Evolutionary conservation across 1,139 yeast species (phyloP).

Genomic region (Pichia sorboxylosa): DNA sequence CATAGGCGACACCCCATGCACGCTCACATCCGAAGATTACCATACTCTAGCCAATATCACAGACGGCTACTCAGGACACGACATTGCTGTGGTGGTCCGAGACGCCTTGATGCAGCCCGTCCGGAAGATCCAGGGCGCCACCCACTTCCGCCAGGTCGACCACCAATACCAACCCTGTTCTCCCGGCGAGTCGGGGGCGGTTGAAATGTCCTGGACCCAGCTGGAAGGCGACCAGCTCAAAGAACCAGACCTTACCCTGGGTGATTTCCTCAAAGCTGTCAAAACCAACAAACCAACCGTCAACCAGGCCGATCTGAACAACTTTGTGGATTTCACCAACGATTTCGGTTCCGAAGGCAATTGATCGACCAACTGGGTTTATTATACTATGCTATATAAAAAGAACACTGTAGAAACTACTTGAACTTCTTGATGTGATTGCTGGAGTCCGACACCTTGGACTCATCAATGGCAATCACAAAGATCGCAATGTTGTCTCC

Average conservation of each 20-base stretch:
- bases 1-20: slow-evolving; percentile 84
- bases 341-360: slow-evolving; percentile 98
- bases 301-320: slow-evolving; percentile 66
- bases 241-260: slow-evolving; percentile 82
- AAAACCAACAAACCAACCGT: slow-evolving; percentile 93
- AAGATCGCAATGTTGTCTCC: slow-evolving; percentile 55
- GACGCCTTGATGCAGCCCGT: slow-evolving; percentile 98
- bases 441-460: slow-evolving; percentile 72
- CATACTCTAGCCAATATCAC: slow-evolving; percentile 82
- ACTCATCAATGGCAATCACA: slow-evolving; percentile 49
- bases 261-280: slow-evolving; percentile 88
- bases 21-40: slow-evolving; percentile 61
- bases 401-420: no score
- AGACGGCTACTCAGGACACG: slow-evolving; percentile 96
- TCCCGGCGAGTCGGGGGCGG: slow-evolving; percentile 83
- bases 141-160: slow-evolving; percentile 67
- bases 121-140: slow-evolving; percentile 88
- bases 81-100: slow-evolving; percentile 89
- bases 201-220: slow-evolving; percentile 89
- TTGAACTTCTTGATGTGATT: slow-evolving; percentile 37
- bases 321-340: slow-evolving; percentile 77
- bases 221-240: slow-evolving; percentile 77
- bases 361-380: no score
- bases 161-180: slow-evolving; percentile 78
- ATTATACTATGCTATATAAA: no score